These are phyloP conservation scores for Coelastrella sp. DNA, from an alignment of 139 green algal genomes.

Conservation along the genomic window DNA sequence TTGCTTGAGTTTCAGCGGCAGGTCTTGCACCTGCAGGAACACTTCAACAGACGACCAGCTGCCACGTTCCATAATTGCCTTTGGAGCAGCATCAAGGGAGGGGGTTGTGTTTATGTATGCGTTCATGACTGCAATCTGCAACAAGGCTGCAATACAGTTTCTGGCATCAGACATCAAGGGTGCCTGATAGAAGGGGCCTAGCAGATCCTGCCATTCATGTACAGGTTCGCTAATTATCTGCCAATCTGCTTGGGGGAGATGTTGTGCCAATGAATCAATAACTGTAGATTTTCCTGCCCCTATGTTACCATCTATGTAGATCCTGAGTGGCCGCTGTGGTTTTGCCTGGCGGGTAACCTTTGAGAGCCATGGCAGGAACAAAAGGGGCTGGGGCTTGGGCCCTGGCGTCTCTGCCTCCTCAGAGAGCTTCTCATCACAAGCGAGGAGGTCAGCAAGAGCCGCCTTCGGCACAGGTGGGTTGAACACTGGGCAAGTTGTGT, in stretches of 20 bases:
- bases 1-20: neutral
- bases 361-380: neutral
- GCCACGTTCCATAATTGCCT: neutral
- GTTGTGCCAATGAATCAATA: neutral
- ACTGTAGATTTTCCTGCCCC: neutral
- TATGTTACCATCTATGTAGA: constrained; percentile 28
- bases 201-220: neutral
- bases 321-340: neutral
- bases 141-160: neutral
- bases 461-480: too few species aligned
- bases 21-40: neutral
- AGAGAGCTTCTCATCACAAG: neutral
- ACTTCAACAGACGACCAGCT: neutral
- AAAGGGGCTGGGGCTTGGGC: neutral
- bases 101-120: neutral
- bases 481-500: too few species aligned
- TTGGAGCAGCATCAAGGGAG: neutral
- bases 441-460: neutral
- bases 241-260: neutral
- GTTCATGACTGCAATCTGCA: neutral
- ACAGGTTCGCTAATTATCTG: constrained; percentile 6
- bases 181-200: neutral
- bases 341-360: neutral
- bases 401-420: neutral
- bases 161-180: neutral